Percentiles rank a stretch among this genome's conserved stretches.
These are phyloP conservation scores for Trichosporon ovoides DNA, from an alignment of 1,284 basidiomycete species.

Conservation along the genomic window DNA sequence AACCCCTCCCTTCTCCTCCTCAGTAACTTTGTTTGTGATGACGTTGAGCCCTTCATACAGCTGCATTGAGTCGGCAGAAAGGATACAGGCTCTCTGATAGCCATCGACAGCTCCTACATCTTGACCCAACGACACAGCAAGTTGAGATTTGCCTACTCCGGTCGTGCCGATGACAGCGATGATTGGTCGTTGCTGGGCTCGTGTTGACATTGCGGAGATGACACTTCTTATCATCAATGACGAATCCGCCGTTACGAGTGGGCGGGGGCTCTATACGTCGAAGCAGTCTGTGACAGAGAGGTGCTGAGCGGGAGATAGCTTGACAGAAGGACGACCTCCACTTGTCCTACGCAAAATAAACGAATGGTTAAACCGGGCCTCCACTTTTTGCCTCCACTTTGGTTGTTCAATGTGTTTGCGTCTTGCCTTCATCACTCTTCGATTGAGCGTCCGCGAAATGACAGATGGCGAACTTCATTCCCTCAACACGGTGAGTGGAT, in stretches of 20 bases:
- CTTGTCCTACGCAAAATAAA: too few species aligned
- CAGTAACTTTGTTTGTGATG: conserved; percentile 89
- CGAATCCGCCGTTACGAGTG: too few species aligned
- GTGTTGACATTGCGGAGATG: not conserved
- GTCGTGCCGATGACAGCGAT: conserved; percentile 88
- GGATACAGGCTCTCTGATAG: conserved; percentile 50
- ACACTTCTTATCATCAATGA: not conserved
- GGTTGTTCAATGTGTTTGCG: not conserved
- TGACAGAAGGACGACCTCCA: too few species aligned
- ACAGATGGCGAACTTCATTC: not conserved
- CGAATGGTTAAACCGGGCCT: too few species aligned
- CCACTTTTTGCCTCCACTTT: not conserved
- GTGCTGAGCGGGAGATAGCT: too few species aligned
- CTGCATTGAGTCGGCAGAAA: conserved; percentile 98
- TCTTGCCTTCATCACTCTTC: not conserved
- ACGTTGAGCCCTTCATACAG: conserved; percentile 90
- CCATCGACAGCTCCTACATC: conserved; percentile 23
- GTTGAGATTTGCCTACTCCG: conserved; percentile 91
- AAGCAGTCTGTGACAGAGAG: too few species aligned
- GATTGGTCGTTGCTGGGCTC: conserved; percentile 22
- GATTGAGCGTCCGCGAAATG: not conserved
- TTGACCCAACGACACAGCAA: conserved; percentile 81
- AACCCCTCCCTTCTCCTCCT: conserved; percentile 69
- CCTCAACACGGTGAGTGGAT: not conserved
- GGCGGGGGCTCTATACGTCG: too few species aligned